These are phyloP conservation scores for Nectriaceae sp. DNA, from an alignment of 2,329 filamentous ascomycete species.

Conservation along the genomic window DNA sequence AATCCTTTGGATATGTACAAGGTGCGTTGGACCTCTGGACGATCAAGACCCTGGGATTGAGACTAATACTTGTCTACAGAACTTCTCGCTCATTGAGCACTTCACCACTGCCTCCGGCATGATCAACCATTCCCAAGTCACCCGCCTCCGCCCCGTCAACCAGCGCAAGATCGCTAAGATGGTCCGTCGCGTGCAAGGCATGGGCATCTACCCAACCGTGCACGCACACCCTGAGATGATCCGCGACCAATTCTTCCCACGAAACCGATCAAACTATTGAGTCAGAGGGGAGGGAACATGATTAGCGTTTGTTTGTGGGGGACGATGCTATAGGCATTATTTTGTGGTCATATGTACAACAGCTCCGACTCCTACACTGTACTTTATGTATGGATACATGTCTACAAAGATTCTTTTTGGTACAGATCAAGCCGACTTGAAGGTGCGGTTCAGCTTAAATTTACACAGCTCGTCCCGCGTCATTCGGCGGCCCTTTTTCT, in stretches of 20 bases:
- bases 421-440: constrained; percentile 50
- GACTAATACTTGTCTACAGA: constrained; percentile 53
- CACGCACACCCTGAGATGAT: constrained; percentile 86
- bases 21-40: constrained; percentile 47
- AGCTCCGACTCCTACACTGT: constrained; percentile 29
- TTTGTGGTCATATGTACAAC: constrained; percentile 37
- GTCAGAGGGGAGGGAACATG: constrained; percentile 2
- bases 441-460: constrained; percentile 51
- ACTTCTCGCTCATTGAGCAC: constrained; percentile 89
- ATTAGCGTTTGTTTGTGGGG: constrained; percentile 16
- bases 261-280: constrained; percentile 13
- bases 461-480: constrained; percentile 47
- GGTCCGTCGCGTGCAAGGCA: constrained; percentile 81
- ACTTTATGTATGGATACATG: constrained; percentile 37
- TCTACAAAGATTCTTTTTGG: constrained; percentile 30
- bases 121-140: constrained; percentile 75
- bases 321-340: constrained; percentile 28
- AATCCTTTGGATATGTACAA: constrained; percentile 86
- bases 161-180: constrained; percentile 94
- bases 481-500: constrained; percentile 50
- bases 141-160: constrained; percentile 83
- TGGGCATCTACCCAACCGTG: constrained; percentile 90
- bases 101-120: constrained; percentile 83
- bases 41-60: not conserved
- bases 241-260: constrained; percentile 40